Conservation (phyloP, 2,329 filamentous ascomycete genomes). For the Atkinsonella texensis region DNA sequence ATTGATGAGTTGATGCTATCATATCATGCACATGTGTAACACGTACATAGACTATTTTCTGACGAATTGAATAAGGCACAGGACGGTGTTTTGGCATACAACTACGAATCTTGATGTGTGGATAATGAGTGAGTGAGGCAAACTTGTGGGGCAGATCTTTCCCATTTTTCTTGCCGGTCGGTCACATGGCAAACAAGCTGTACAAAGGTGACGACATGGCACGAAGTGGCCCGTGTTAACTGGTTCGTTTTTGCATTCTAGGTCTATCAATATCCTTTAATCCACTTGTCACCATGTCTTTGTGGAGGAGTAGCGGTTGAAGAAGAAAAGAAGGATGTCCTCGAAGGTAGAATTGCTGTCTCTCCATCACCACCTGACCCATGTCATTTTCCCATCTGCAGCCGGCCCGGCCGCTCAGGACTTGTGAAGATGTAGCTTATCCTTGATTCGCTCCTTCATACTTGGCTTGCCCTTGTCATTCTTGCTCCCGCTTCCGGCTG, state of each 20-base stretch:
- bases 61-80: neutral
- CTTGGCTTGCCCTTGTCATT: slow-evolving; percentile 33
- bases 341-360: neutral
- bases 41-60: neutral
- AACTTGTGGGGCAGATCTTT: no score
- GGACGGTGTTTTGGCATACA: neutral
- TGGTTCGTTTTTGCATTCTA: no score
- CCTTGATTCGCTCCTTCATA: slow-evolving; percentile 54
- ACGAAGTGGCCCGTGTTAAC: no score
- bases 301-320: no score
- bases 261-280: no score
- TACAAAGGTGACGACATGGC: no score
- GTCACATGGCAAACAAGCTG: no score
- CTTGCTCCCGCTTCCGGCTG: slow-evolving; percentile 7
- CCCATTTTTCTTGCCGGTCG: no score
- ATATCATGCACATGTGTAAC: neutral
- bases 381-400: neutral
- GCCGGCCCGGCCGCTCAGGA: neutral
- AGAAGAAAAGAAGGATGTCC: no score
- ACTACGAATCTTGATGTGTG: neutral
- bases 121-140: no score
- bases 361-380: neutral
- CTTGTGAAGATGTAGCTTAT: slow-evolving; percentile 46
- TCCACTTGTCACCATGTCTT: no score
- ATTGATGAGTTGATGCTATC: neutral